Evolutionary conservation across 2,329 filamentous ascomycete genomes (phyloP), one percentile per base, ranked within the genome.

Genomic region (Colletotrichum australisinense): DNA sequence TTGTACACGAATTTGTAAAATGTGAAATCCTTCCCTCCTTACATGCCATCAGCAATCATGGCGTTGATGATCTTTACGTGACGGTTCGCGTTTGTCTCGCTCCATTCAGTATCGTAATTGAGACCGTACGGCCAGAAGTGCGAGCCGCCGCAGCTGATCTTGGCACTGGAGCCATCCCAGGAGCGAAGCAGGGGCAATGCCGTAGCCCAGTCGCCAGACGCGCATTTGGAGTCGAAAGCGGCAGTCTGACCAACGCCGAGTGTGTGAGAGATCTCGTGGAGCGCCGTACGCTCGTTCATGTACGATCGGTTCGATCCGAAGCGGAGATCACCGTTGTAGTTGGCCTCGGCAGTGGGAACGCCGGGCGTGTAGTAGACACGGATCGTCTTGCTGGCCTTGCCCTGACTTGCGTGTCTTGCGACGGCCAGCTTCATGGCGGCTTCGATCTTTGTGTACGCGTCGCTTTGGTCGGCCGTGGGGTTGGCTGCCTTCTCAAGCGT

Each of bases 231-330:
- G 69, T 85, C 76, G 74, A 86, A 87, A 9, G 80, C 81, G 8
- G 77, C 74, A 4, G 84, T 86, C 79, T 84, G 83, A 0, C 86
- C 86, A n/a, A 87, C 79, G 4, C 86, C 86, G 5, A 87, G 81
- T 1, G 85, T 87, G 76, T 87, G 86, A 2, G 85, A 75, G 56
- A 86, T 86, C 79, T 87, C 86, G 75, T 87, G 86, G 76, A 87
- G 79, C 5, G 86, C 85, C 3, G 85, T 86, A 16, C 86, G 84
- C 77, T 87, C 84, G 60, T 77, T 86, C 86, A 87, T 87, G 80
- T 85, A 87, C 0, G 82, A 74, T 9, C 85, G 77, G 80, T 86
- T 80, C 14, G 81, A 79, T 5, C 85, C 85, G 77, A 87, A 87
- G 16, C 85, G 83, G n/a, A 87, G 78, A 77, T 85, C 82, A 53